Evolutionary conservation across 169 alveolate genomes (phyloP), one percentile per base, ranked within the genome.

Genomic region (Plasmodium coatneyi): DNA sequence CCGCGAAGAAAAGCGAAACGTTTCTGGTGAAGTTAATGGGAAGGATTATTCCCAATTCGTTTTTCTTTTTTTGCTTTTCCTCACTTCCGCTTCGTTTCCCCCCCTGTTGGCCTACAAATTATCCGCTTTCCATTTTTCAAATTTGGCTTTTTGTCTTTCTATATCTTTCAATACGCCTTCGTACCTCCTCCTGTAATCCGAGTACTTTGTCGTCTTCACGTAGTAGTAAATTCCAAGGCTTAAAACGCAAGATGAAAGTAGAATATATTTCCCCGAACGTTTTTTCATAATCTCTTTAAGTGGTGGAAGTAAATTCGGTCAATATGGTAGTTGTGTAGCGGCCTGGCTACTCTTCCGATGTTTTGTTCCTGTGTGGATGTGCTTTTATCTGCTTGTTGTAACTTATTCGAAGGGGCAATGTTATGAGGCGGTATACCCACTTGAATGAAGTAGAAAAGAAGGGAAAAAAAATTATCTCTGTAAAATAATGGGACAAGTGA

Each of bases 151-250:
- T 89, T 89, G 94, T 79, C 94, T 89, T 89, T 89, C 94, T 89
- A 89, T 79, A 72, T 89, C 94, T n/a, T 80, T 89, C 71, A 89
- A 89, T 39, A 89, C 94, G 46, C 94, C 94, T 25, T 78, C 94
- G 72, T 89, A 89, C 81, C 94, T 89, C 54, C 83, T 79, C 54
- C 34, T 34, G 81, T 89, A 89, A 80, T 89, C 94, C 36, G 74
- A 80, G 9, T 89, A 39, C 43, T 89, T 89, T 70, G 94, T 39
- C 36, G 36, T 80, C 71, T 89, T 89, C 32, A 89, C 94, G 72
- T 89, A 89, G 72, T 80, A 89, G 49, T 89, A 89, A n/a, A 89
- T 70, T 25, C 94, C 94, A 89, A 79, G 41, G 72, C 94, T 89
- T 22, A 89, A 70, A 89, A 43, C 19, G 72, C 89, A 79, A 36